Conservation (phyloP, 768 basidiomycete species). For the Paxillus ammoniavirescens region DNA sequence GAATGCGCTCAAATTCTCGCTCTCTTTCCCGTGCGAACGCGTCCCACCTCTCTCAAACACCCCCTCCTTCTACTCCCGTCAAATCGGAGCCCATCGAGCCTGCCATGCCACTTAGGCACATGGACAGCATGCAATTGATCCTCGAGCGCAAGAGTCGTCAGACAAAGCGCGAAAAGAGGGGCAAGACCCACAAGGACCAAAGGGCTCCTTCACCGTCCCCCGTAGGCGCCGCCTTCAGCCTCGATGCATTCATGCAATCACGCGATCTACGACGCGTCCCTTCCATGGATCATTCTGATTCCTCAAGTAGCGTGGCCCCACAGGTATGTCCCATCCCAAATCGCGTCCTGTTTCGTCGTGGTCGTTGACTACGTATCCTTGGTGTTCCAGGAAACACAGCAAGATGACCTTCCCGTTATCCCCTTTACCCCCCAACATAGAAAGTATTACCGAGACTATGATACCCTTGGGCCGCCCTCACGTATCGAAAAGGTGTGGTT, state of each 20-base stretch:
- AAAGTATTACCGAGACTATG: slow-evolving; percentile 56
- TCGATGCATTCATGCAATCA: slow-evolving; percentile 51
- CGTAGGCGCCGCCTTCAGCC: slow-evolving; percentile 42
- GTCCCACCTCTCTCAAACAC: slow-evolving; percentile 36
- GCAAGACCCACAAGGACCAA: slow-evolving; percentile 48
- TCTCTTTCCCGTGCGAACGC: slow-evolving; percentile 50
- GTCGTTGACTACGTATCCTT: slow-evolving; percentile 13
- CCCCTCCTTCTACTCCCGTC: slow-evolving; percentile 56
- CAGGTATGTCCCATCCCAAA: slow-evolving; percentile 40
- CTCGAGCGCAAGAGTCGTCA: slow-evolving; percentile 68
- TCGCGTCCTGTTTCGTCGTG: slow-evolving; percentile 23
- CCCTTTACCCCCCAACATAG: slow-evolving; percentile 59
- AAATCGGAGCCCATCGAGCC: slow-evolving; percentile 60
- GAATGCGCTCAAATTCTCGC: slow-evolving; percentile 40
- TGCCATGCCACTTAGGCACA: slow-evolving; percentile 49
- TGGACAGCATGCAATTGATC: slow-evolving; percentile 76
- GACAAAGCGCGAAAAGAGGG: slow-evolving; percentile 48
- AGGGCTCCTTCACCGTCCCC: slow-evolving; percentile 54
- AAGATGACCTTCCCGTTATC: slow-evolving; percentile 24
- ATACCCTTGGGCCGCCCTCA: slow-evolving; percentile 30
- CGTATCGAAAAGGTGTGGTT: slow-evolving; percentile 29
- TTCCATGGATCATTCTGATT: slow-evolving; percentile 31
- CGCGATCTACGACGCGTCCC: slow-evolving; percentile 51
- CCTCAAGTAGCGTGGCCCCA: slow-evolving; percentile 21
- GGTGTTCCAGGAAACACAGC: slow-evolving; percentile 28